These are phyloP conservation scores for Pseudocercospora musae DNA, from an alignment of 2,329 filamentous ascomycete genomes.

Conservation along the genomic window DNA sequence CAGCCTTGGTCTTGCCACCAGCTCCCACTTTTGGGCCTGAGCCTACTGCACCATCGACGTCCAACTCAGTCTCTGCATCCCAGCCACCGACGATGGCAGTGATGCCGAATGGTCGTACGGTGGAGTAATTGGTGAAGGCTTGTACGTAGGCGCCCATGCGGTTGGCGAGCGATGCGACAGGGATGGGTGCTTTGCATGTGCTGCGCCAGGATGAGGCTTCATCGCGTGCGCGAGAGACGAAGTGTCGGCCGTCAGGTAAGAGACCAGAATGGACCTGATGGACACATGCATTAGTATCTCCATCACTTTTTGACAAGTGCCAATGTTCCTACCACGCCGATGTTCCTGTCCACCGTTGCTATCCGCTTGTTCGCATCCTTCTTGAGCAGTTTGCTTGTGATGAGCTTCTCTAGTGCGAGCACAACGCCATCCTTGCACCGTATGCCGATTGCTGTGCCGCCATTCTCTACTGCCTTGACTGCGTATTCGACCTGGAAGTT, in stretches of 20 bases:
- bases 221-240: slow-evolving; percentile 88
- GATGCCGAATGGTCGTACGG: slow-evolving; percentile 93
- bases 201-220: slow-evolving; percentile 89
- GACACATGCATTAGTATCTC: slow-evolving; percentile 10
- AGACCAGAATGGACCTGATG: slow-evolving; percentile 85
- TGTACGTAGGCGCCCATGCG: slow-evolving; percentile 96
- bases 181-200: slow-evolving; percentile 92
- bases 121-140: slow-evolving; percentile 95
- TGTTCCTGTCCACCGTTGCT: slow-evolving; percentile 86
- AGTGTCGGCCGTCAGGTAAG: slow-evolving; percentile 91
- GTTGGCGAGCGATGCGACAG: slow-evolving; percentile 79
- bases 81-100: slow-evolving; percentile 91
- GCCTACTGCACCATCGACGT: slow-evolving; percentile 88
- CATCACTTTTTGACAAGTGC: neutral
- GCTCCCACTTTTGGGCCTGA: slow-evolving; percentile 72
- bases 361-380: slow-evolving; percentile 95
- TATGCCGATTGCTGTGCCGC: slow-evolving; percentile 93
- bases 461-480: slow-evolving; percentile 97
- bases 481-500: slow-evolving; percentile 99
- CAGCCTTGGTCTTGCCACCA: slow-evolving; percentile 73
- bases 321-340: slow-evolving; percentile 72
- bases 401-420: slow-evolving; percentile 92
- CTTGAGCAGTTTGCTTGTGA: slow-evolving; percentile 93
- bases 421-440: slow-evolving; percentile 96
- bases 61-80: slow-evolving; percentile 81